phyloP scores from a whole-genome alignment of 2,329 filamentous ascomycete species.

The Atkinsonella texensis region DNA sequence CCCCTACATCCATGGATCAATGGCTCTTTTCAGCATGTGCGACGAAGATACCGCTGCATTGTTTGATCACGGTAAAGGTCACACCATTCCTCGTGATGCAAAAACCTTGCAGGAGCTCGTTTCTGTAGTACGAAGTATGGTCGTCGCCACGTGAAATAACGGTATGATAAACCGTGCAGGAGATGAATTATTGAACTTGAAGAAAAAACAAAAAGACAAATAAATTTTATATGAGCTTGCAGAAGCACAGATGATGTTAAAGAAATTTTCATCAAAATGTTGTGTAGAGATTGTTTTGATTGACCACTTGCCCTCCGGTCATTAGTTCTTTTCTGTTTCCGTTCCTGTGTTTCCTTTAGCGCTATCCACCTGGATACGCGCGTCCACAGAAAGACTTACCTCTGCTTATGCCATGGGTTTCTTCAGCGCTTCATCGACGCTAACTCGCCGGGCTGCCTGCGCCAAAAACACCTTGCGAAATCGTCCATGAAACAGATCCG shows the following conservation, averaged over 20 bases:
- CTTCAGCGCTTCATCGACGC: slow-evolving; percentile 6
- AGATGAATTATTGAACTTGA: too few relatives aligned
- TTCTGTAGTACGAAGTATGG: not conserved
- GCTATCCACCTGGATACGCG: too few relatives aligned
- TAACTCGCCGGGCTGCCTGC: slow-evolving; percentile 11
- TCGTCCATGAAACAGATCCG: slow-evolving; percentile 12
- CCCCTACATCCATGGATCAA: slow-evolving; percentile 44
- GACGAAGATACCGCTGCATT: slow-evolving; percentile 43
- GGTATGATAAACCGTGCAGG: not conserved
- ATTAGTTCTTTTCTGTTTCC: too few relatives aligned
- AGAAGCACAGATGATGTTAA: too few relatives aligned
- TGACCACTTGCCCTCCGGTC: too few relatives aligned
- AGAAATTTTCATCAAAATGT: too few relatives aligned
- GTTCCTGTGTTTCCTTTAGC: too few relatives aligned
- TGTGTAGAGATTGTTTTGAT: too few relatives aligned
- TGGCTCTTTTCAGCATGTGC: slow-evolving; percentile 48
- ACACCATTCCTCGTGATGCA: slow-evolving; percentile 43
- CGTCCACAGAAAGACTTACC: too few relatives aligned
- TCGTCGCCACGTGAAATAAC: not conserved
- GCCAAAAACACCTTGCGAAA: slow-evolving; percentile 14
- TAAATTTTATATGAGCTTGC: too few relatives aligned
- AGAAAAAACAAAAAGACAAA: too few relatives aligned
- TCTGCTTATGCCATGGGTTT: not conserved
- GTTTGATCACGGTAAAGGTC: slow-evolving; percentile 52
- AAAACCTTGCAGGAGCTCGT: slow-evolving; percentile 29